Evolutionary conservation across 495 filamentous ascomycete genomes (phyloP).

Genomic region (Cenococcum geophilum): DNA sequence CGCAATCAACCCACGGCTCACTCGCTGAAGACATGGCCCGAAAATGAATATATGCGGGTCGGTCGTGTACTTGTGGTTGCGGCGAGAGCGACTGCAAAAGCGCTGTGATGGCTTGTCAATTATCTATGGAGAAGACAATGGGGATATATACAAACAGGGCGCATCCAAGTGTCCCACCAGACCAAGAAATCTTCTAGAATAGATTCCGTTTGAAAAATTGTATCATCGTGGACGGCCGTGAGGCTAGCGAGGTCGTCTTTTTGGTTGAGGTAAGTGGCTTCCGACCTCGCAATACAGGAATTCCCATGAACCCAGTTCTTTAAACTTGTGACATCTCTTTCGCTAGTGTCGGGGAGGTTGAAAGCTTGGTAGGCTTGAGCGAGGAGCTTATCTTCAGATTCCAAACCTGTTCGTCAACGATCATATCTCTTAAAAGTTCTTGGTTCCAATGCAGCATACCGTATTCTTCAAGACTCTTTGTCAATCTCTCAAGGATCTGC

Average conservation of each 20-base stretch:
- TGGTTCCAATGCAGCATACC: neutral
- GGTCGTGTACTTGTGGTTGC: neutral
- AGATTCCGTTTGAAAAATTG: neutral
- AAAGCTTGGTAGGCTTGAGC: neutral
- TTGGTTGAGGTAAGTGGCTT: neutral
- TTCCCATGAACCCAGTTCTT: neutral
- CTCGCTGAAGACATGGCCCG: neutral
- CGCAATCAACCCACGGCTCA: neutral
- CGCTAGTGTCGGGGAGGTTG: neutral
- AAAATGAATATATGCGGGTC: neutral
- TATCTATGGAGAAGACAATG: neutral
- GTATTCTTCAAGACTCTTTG: neutral
- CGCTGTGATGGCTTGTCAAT: no score
- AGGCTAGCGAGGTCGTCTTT: neutral
- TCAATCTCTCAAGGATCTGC: neutral
- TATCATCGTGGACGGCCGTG: neutral
- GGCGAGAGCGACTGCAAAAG: neutral
- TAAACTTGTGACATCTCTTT: neutral
- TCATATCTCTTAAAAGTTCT: neutral
- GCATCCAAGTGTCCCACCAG: neutral
- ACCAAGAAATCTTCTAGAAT: neutral
- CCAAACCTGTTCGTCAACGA: neutral
- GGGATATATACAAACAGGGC: neutral
- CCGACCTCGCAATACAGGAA: neutral
- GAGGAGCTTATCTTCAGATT: neutral